Conservation (phyloP, 768 basidiomycete genomes). For the Pleurotus pulmonarius region DNA sequence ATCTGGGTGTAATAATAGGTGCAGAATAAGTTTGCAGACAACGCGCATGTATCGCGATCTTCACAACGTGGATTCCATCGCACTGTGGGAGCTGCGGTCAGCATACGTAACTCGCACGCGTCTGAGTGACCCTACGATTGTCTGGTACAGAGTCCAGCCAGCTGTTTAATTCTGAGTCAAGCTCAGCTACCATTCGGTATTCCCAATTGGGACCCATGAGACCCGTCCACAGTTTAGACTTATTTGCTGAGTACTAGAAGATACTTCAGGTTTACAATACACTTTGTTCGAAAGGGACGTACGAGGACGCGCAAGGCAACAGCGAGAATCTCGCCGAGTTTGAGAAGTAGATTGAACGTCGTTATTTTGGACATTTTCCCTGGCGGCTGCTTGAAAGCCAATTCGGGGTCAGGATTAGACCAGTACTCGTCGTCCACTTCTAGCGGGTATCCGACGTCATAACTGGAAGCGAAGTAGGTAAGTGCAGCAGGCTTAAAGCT, state of each 20-base stretch:
- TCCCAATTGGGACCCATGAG: constrained; percentile 43
- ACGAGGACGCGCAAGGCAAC: constrained; percentile 51
- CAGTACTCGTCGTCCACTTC: constrained; percentile 72
- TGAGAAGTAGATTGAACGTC: constrained; percentile 41
- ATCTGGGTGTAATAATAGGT: constrained; percentile 39
- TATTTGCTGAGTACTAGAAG: constrained; percentile 54
- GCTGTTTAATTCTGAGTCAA: constrained; percentile 60
- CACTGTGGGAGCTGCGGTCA: constrained; percentile 21
- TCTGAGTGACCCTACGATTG: constrained; percentile 25
- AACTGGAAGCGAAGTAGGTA: constrained; percentile 29
- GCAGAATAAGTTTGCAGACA: constrained; percentile 18
- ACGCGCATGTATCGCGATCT: constrained; percentile 14
- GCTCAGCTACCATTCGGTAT: constrained; percentile 47
- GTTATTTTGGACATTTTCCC: constrained; percentile 42
- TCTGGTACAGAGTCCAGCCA: constrained; percentile 58
- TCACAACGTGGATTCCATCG: constrained; percentile 23
- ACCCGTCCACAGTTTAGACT: constrained; percentile 35
- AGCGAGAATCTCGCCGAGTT: constrained; percentile 47
- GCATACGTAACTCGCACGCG: not conserved
- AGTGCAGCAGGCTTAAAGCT: not conserved
- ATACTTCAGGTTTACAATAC: not conserved
- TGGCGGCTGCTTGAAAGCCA: constrained; percentile 51
- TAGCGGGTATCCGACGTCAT: constrained; percentile 55
- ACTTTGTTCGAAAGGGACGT: constrained; percentile 14
- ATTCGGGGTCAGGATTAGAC: constrained; percentile 38